Base-by-base conservation (phyloP, 2,329 filamentous ascomycete genomes). In the Fusarium robinianum region DNA sequence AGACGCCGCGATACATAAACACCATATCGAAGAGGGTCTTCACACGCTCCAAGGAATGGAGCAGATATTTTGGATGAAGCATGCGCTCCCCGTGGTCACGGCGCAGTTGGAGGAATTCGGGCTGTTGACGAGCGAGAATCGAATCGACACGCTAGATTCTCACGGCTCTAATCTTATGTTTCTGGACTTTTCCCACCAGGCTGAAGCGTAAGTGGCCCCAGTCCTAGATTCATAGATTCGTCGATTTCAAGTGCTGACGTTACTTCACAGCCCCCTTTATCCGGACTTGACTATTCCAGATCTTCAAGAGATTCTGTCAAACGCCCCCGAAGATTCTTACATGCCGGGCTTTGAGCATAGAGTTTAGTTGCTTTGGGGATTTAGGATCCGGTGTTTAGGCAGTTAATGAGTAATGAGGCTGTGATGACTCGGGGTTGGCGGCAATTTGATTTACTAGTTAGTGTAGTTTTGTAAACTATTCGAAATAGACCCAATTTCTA, bases 71-170 rank as follows among this genome's bases (percentile, higher is more conserved):
- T 47, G 44, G 44, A 42, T 39, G 3, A 47, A 43, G 12, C 33
- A 37, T 23, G 40, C 33, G 2, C 39, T 47, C 4, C 44, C 39
- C 10, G 38, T 42, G 27, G 39, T 47, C 3, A 37, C 31, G 8
- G 44, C 44, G 4, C 44, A 47, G 10, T 17, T 47, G 26, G 32
- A 41, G 17, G 44, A 47, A n/a, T 43, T 26, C n/a, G 39, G 44
- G 4, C 10, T 47, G 9, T 12, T 47, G 2, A 42, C 25, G 14
- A 33, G 18, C 8, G 44, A 47, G 10, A 33, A 41, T 3, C 23
- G 44, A 2, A 10, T 43, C 17, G 24, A 29, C 32, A 5, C 26
- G 3, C n/a, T 19, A 3, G 27, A 30, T 12, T 15, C 34, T 11
- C 32, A 43, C 2, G 32, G 26, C 2, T 17, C 22, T 16, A 35